Evolutionary conservation across 371 early-diverging fungal genomes (phyloP).

Genomic region (Mortierella sp.): DNA sequence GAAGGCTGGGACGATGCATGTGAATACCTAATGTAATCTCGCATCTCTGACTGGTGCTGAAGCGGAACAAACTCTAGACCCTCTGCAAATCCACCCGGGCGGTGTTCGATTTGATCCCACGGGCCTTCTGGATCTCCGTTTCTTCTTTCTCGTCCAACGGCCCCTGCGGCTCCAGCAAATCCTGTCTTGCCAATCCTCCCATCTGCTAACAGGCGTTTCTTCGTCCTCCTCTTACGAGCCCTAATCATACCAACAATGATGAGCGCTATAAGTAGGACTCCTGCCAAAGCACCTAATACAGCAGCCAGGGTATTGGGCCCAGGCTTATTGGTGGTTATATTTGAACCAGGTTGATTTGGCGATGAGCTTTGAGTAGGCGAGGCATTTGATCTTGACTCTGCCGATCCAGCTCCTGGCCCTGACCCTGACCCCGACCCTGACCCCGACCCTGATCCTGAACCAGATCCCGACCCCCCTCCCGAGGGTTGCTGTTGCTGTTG

Average conservation of each 20-base stretch:
- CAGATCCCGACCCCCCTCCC: too few relatives aligned
- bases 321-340: neutral
- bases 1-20: neutral
- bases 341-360: neutral
- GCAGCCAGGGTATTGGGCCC: neutral
- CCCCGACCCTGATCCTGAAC: too few relatives aligned
- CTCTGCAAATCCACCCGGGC: neutral
- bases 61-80: neutral
- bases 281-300: neutral
- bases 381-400: neutral
- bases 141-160: neutral
- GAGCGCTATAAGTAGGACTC: neutral
- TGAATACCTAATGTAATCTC: neutral
- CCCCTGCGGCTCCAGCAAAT: neutral
- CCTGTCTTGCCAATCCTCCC: neutral
- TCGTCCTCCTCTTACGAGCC: neutral
- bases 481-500: too few relatives aligned
- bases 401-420: too few relatives aligned
- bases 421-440: too few relatives aligned
- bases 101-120: neutral
- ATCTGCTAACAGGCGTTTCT: neutral
- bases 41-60: neutral
- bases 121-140: neutral
- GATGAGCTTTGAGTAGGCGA: neutral
- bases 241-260: neutral